Percentiles rank a stretch among this genome's conserved stretches.
Conservation (phyloP, 192 early-diverging fungal genomes). For the Coemansia sp. region DNA sequence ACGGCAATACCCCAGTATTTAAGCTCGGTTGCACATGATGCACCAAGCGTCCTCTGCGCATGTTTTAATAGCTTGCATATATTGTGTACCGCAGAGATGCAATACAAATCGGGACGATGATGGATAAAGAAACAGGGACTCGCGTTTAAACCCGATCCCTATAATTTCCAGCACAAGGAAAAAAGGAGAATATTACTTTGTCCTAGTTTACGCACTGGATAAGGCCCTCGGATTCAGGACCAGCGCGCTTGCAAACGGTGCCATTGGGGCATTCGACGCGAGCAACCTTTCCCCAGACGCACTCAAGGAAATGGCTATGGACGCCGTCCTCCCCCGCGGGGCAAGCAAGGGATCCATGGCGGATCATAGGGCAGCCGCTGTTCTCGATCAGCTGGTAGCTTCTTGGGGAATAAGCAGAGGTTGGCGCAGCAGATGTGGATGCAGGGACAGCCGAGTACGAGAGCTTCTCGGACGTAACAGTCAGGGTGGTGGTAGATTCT, state of each 20-base stretch:
- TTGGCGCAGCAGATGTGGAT: no score
- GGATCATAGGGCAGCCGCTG: slow-evolving; percentile 5
- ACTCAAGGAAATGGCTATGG: slow-evolving; percentile 14
- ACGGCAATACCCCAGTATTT: no score
- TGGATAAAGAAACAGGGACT: neutral
- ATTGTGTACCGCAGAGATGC: no score
- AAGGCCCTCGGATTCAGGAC: neutral
- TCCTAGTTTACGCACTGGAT: neutral
- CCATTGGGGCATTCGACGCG: slow-evolving; percentile 12
- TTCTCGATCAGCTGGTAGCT: neutral
- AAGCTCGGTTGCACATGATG: no score
- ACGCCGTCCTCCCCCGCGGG: neutral
- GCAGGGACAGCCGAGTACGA: neutral
- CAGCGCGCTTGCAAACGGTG: slow-evolving; percentile 7
- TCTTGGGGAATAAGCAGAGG: neutral
- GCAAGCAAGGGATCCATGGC: slow-evolving; percentile 9
- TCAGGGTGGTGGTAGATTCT: no score
- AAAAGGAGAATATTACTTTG: no score
- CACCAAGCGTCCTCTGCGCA: no score
- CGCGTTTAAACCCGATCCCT: neutral
- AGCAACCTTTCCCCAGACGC: slow-evolving; percentile 19
- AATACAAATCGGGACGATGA: no score
- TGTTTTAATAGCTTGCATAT: no score
- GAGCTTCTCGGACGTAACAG: neutral
- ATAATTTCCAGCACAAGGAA: neutral